Evolutionary conservation across 495 filamentous ascomycete genomes (phyloP).

Genomic region (Penicillium odoratum): DNA sequence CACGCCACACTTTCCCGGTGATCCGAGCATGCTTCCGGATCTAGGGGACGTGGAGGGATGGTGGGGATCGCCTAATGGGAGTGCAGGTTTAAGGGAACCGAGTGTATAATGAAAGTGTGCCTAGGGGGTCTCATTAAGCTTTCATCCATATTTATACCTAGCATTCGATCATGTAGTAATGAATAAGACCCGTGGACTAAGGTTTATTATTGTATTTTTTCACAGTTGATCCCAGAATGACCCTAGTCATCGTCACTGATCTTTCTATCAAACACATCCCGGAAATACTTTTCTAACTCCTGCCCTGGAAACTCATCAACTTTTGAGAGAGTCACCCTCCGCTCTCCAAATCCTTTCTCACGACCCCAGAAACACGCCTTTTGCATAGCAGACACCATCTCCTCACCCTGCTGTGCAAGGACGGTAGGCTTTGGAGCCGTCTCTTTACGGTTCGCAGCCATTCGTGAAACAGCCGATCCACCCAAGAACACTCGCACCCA

Average conservation of each 20-base stretch:
- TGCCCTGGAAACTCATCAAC: conserved; percentile 1
- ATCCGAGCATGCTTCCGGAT: conserved; percentile 31
- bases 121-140: not conserved
- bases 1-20: conserved; percentile 26
- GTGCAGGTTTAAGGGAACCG: conserved; percentile 15
- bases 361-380: conserved; percentile 43
- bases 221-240: not conserved
- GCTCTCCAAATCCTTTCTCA: conserved; percentile 37
- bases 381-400: conserved; percentile 43
- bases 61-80: conserved; percentile 38
- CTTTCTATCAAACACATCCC: conserved; percentile 16
- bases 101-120: not conserved
- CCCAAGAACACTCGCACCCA: conserved; percentile 31
- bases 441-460: not conserved
- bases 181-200: not conserved
- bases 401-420: conserved; percentile 33
- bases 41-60: conserved; percentile 41
- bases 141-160: not conserved
- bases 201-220: not conserved
- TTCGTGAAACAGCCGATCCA: not conserved
- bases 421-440: conserved; percentile 15
- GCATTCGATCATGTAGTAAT: not conserved
- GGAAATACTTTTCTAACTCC: conserved; percentile 26
- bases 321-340: conserved; percentile 27
- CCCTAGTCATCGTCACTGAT: conserved; percentile 8